Base-by-base conservation (phyloP, 148 eudicot genomes). In the Rhododendron ovatum region DNA sequence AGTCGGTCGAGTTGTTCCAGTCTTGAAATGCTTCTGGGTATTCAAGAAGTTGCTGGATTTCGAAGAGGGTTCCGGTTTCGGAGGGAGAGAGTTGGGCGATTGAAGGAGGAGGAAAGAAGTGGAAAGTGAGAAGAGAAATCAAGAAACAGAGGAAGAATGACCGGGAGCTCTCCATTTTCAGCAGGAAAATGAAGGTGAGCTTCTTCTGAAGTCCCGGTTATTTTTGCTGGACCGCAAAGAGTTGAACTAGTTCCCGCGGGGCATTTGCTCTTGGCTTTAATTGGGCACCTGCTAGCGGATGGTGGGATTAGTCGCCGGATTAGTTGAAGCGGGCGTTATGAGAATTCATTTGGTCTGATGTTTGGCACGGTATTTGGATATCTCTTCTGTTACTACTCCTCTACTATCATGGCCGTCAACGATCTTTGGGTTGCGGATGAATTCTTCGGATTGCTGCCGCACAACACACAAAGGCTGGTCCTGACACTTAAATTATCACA, bases 1-100 rank as follows among this genome's bases (percentile, higher is more conserved):
- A 95, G 86, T 91, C 89, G 11, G 98, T 95, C 95, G 94, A 93
- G 24, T 90, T 89, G 81, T 83, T 91, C 98, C 96, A 96, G 69
- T 84, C 88, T 74, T 91, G 87, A 3, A 96, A 89, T 10, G 80
- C 87, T 80, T 86, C 82, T 87, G 98, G 99, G 51, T 91, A 90
- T 88, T 96, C 96, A 74, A 96, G 98, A 74, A 89, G 48, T 48
- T 92, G 91, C 41, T 92, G 96, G 82, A 94, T 84, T 88, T 90
- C 91, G 47, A 94, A 87, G 30, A 96, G 88, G 43, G 89, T 91
- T 88, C 89, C 91, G 50, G 88, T 86, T 84, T 96, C 95, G 59
- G 94, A 84, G 65, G 90, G 80, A 57, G 85, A 86, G 26, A 93
- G 55, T 67, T 95, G 98, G 33, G 98, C 91, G 6, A 15, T 18